Base-by-base conservation (phyloP, 2,329 filamentous ascomycete genomes). In the Aureobasidium leucospermi region DNA sequence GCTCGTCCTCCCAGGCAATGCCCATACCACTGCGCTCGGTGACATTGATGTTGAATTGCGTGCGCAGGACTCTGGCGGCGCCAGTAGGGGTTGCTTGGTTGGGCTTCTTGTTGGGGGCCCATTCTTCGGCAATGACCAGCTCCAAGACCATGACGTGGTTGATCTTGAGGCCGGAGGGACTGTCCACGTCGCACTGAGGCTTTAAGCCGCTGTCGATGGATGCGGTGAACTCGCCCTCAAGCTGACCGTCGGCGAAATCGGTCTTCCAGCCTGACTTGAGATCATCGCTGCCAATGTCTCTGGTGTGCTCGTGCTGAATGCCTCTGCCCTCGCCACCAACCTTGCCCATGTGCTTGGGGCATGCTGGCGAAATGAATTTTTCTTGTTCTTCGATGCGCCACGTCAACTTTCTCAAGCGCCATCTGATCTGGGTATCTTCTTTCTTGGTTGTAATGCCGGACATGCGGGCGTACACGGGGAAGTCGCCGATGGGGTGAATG, bases 1-100 rank as follows among this genome's bases (percentile, higher is more conserved):
- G 86, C 77, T 99, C 93, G 74, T 96, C 93, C 67, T 97, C 93
- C 93, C 94, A 99, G 66, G 88, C 90, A 67, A 99, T 92, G 53
- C 93, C 92, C 70, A 96, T 82, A 16, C 93, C 93, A 19, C 84
- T 83, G 61, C 89, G 84, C 75, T 96, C 88, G 4, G 92, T 96
- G 59, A 97, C 81, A 60, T 85, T 79, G 57, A 94, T 80, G 67
- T 83, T 85, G 77, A 96, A 97, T 71, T 96, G 90, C 82, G 96
- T 96, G 65, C 93, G 84, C 62, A 99, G 79, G 56, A 97, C 93
- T 64, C 93, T 85, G 0, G 93, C 94, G 2, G 91, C 88, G 62
- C 93, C 93, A 0, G 93, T 96, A 52, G 92, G 90, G 0, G 90
- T 92, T 49, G 89, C 82, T 53, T 90, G 79, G 71, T 85, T 86